Evolutionary conservation across 148 eudicot species (phyloP).

Genomic region (Linanthus parryae): DNA sequence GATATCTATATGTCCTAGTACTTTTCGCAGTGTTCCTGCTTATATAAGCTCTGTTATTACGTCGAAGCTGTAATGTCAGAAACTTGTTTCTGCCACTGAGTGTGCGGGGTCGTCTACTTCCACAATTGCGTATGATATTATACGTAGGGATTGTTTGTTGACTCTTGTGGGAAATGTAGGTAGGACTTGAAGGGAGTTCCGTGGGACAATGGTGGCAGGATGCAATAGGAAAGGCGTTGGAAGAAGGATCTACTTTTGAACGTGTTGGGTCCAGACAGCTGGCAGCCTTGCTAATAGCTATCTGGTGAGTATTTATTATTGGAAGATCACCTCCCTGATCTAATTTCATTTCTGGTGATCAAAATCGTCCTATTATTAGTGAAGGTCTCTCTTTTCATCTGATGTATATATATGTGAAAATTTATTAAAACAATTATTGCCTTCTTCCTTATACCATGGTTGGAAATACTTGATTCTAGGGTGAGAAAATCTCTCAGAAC

Average conservation of each 20-base stretch:
- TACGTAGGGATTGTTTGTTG: slow-evolving; percentile 4
- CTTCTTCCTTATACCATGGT: slow-evolving; percentile 3
- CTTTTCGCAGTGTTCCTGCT: too few species aligned
- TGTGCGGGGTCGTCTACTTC: too few species aligned
- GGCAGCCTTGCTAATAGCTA: slow-evolving; percentile 81
- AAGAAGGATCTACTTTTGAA: slow-evolving; percentile 75
- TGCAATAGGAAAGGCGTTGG: slow-evolving; percentile 75
- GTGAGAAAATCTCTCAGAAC: slow-evolving; percentile 70
- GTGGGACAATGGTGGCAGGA: slow-evolving; percentile 93
- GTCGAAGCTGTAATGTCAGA: too few species aligned
- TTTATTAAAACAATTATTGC: too few species aligned
- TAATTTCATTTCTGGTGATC: slow-evolving; percentile 1
- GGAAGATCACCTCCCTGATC: slow-evolving; percentile 1
- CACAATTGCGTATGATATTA: too few species aligned
- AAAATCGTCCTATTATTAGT: neutral
- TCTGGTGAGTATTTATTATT: slow-evolving; percentile 45
- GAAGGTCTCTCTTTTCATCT: too few species aligned
- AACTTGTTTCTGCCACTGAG: too few species aligned
- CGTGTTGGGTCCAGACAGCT: slow-evolving; percentile 94
- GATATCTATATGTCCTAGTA: too few species aligned
- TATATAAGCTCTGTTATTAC: too few species aligned
- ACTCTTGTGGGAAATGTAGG: slow-evolving; percentile 40
- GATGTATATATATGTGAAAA: too few species aligned
- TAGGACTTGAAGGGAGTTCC: slow-evolving; percentile 98
- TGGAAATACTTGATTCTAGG: slow-evolving; percentile 55